Evolutionary conservation across 2,329 filamentous ascomycete species (phyloP), one percentile per base, ranked within the genome.

Genomic region (Teratosphaeria nubilosa): DNA sequence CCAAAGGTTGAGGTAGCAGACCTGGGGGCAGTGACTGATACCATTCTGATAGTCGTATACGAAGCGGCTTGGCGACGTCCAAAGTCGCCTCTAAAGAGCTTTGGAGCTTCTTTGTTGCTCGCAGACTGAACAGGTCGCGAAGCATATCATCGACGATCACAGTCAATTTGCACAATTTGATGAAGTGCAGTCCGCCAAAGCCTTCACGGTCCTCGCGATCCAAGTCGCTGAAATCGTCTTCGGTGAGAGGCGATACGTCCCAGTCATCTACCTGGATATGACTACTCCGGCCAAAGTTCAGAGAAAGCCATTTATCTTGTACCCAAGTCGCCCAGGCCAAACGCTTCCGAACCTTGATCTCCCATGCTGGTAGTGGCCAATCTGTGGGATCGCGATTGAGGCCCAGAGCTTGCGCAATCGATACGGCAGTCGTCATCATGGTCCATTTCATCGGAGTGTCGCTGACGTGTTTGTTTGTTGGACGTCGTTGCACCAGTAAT

Each of bases 321-420:
- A 85, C 83, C 61, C 80, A 86, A 0, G 86, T 69, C 1, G 80
- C 83, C 84, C 85, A 87, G 0, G 81, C 83, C 0, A 87, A 71
- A 14, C 85, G 74, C 64, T 82, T 81, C 14, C 85, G 75, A 20
- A 86, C 72, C 0, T 83, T 81, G 56, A 82, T 78, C 64, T 87
- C 85, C 83, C 83, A 86, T 0, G 74, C 71, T 1, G 84, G 83
- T 50, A 87, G 80, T 11, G 79, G 77, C 85, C 85, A 87, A 22
- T 75, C 70, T 0, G 80, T 79, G 61, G 82, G 84, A 65, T 87
- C 83, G 1, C 85, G 74, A 56, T 85, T 81, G 11, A 85, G 72
- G 0, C 82, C 82, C 0, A 85, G 74, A 34, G 82, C 79, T 64
- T 85, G 81, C 0, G 78, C 80, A 51, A 84, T 76, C 45, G 78